phyloP scores from a whole-genome alignment of 768 basidiomycete species.

The Phallus indusiatus region DNA sequence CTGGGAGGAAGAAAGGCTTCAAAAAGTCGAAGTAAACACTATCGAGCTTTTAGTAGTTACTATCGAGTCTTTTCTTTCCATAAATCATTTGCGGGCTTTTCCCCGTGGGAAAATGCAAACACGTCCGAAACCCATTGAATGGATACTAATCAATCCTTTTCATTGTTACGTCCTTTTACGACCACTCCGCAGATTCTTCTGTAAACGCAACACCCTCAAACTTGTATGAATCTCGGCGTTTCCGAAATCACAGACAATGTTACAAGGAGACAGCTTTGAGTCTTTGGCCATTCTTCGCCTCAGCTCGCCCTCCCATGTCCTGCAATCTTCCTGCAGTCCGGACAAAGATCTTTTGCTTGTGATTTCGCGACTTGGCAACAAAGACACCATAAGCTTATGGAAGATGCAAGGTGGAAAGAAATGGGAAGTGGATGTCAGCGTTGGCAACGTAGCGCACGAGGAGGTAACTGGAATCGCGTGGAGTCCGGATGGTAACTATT shows the following conservation, averaged over 20 bases:
- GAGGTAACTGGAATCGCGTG: constrained; percentile 57
- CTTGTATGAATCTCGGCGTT: neutral
- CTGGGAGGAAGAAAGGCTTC: constrained; percentile 34
- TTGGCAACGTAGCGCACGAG: constrained; percentile 31
- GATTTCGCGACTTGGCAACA: constrained; percentile 55
- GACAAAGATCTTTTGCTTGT: constrained; percentile 75
- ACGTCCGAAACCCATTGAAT: too few species aligned
- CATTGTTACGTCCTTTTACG: too few species aligned
- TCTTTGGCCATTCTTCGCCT: constrained; percentile 49
- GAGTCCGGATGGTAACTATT: constrained; percentile 68
- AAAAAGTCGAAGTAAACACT: constrained; percentile 2
- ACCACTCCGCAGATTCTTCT: too few species aligned
- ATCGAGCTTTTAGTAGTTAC: too few species aligned
- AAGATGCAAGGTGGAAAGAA: constrained; percentile 70
- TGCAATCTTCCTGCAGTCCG: constrained; percentile 65
- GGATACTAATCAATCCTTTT: too few species aligned
- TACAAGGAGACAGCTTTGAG: constrained; percentile 12
- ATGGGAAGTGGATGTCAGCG: constrained; percentile 68
- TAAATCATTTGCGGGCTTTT: too few species aligned
- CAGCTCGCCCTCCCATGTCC: constrained; percentile 46
- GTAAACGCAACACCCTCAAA: too few species aligned
- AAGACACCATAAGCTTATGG: constrained; percentile 69
- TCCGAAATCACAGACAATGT: neutral
- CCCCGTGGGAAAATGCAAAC: neutral
- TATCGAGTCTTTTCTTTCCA: too few species aligned